phyloP scores from a whole-genome alignment of 768 basidiomycete species.

The Collybia nuda region DNA sequence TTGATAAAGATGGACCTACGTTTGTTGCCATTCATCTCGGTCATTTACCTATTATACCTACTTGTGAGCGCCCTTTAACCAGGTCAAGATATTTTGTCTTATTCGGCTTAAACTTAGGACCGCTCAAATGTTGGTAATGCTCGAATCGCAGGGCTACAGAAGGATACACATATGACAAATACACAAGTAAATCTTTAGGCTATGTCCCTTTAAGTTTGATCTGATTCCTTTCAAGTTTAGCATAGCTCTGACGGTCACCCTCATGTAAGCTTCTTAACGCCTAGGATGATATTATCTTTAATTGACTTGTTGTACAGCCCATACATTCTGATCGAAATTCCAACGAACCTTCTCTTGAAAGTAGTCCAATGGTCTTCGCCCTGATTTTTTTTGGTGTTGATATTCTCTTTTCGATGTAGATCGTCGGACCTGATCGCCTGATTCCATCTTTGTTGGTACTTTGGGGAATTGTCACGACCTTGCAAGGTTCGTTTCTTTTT shows the following conservation, averaged over 20 bases:
- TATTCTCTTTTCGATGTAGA: slow-evolving; percentile 19
- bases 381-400: background rate
- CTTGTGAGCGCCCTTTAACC: slow-evolving; percentile 3
- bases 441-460: slow-evolving; percentile 39
- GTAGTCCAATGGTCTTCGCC: slow-evolving; percentile 15
- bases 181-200: slow-evolving; percentile 27
- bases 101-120: background rate
- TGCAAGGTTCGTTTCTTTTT: slow-evolving; percentile 31
- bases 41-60: slow-evolving; percentile 10
- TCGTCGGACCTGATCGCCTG: slow-evolving; percentile 40
- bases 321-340: slow-evolving; percentile 35
- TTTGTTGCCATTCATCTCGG: slow-evolving; percentile 5
- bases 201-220: too few relatives aligned
- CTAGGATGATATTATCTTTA: too few relatives aligned
- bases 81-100: background rate
- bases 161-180: slow-evolving; percentile 25
- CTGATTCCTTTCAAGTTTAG: too few relatives aligned
- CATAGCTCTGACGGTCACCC: slow-evolving; percentile 25
- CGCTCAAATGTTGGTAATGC: slow-evolving; percentile 31
- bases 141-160: slow-evolving; percentile 37
- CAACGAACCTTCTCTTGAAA: slow-evolving; percentile 36
- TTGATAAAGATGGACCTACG: slow-evolving; percentile 2
- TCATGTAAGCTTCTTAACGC: slow-evolving; percentile 18
- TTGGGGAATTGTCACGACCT: slow-evolving; percentile 43
- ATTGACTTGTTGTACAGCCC: too few relatives aligned